Conservation (phyloP, 1,284 basidiomycete species). For the Heterobasidion parviporum region DNA sequence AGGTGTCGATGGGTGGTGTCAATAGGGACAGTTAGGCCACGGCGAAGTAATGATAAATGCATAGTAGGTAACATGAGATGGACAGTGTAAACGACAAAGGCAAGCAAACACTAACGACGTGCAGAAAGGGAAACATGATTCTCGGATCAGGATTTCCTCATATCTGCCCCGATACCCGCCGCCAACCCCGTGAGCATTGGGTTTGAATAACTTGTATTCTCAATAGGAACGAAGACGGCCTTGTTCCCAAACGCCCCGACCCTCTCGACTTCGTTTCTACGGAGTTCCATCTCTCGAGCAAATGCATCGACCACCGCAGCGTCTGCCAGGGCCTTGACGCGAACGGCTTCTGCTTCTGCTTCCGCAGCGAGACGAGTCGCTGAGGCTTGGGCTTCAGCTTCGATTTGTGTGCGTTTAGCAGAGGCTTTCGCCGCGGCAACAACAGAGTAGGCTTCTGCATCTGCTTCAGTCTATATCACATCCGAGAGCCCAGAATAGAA, state of each 20-base stretch:
- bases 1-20: too few species aligned
- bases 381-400: slow-evolving; percentile 65
- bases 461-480: slow-evolving; percentile 47
- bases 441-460: slow-evolving; percentile 64
- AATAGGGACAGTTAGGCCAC: too few species aligned
- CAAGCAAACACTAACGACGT: too few species aligned
- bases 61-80: too few species aligned
- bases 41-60: too few species aligned
- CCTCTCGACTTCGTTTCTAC: slow-evolving; percentile 55
- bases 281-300: slow-evolving; percentile 67
- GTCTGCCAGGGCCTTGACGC: slow-evolving; percentile 57
- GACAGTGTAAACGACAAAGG: too few species aligned
- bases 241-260: slow-evolving; percentile 59
- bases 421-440: slow-evolving; percentile 69
- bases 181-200: slow-evolving; percentile 61
- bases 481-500: too few species aligned
- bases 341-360: slow-evolving; percentile 65
- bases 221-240: slow-evolving; percentile 64
- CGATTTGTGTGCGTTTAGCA: slow-evolving; percentile 61
- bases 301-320: slow-evolving; percentile 52
- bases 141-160: slow-evolving; percentile 2
- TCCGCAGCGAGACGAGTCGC: slow-evolving; percentile 64
- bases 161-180: slow-evolving; percentile 46
- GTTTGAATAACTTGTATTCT: slow-evolving; percentile 50
- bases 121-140: neutral